Conservation (phyloP, 2,329 filamentous ascomycete species). For the Pseudopithomyces chartarum region DNA sequence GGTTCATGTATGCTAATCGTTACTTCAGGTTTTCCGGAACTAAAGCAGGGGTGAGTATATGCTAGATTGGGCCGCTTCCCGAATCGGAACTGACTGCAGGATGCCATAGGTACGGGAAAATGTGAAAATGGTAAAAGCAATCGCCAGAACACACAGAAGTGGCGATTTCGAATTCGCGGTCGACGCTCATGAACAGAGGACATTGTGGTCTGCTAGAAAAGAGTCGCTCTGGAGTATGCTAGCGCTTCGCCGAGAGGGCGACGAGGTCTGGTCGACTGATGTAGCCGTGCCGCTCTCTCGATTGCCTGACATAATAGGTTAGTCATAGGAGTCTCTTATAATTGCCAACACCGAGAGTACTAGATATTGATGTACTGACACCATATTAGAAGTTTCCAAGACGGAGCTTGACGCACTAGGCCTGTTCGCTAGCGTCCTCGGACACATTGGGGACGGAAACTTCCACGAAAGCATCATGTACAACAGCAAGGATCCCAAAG, state of each 20-base stretch:
- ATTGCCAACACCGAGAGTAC: neutral
- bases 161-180: slow-evolving; percentile 61
- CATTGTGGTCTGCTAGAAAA: slow-evolving; percentile 65
- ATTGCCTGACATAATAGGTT: slow-evolving; percentile 65
- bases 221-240: slow-evolving; percentile 67
- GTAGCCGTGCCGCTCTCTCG: slow-evolving; percentile 66
- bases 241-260: slow-evolving; percentile 58
- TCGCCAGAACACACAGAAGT: slow-evolving; percentile 66
- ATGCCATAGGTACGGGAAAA: slow-evolving; percentile 69
- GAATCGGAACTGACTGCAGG: slow-evolving; percentile 35
- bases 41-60: slow-evolving; percentile 59
- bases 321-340: neutral
- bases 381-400: slow-evolving; percentile 74
- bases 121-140: slow-evolving; percentile 68
- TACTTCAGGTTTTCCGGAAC: slow-evolving; percentile 70
- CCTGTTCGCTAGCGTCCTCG: slow-evolving; percentile 84
- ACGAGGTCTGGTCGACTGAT: slow-evolving; percentile 66
- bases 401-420: slow-evolving; percentile 86
- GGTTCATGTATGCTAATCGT: slow-evolving; percentile 26
- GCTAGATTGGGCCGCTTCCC: slow-evolving; percentile 19
- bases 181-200: slow-evolving; percentile 59
- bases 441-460: slow-evolving; percentile 92
- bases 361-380: slow-evolving; percentile 15
- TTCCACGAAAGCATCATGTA: slow-evolving; percentile 96
- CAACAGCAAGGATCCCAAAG: slow-evolving; percentile 68